These are phyloP conservation scores for Aegilops speltoides DNA, from an alignment of 176 grass and related monocot genomes.

Conservation along the genomic window DNA sequence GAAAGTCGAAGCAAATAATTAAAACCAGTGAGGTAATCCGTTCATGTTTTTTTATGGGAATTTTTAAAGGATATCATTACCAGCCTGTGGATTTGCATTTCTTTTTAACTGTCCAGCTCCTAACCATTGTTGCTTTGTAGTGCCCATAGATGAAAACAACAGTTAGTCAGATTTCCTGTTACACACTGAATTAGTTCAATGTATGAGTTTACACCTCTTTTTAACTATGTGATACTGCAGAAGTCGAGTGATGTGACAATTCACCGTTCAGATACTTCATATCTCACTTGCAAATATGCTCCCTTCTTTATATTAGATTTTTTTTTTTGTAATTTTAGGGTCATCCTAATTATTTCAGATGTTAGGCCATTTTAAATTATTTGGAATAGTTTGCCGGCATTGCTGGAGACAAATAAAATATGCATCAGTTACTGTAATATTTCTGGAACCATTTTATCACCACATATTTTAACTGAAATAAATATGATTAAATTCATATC, in stretches of 20 bases:
- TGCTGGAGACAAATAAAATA: background rate
- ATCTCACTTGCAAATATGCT: conserved; percentile 13
- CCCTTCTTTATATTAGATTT: background rate
- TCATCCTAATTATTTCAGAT: conserved; percentile 2
- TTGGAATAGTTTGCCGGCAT: conserved; percentile 20
- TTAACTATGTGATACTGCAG: conserved; percentile 38
- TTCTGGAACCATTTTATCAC: conserved; percentile 1
- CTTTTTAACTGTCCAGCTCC: background rate
- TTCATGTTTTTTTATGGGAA: background rate
- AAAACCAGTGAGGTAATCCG: too few species aligned
- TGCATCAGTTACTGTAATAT: background rate
- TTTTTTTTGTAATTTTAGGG: conserved; percentile 12
- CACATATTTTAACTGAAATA: background rate
- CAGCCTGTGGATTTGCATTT: background rate
- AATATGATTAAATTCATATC: background rate
- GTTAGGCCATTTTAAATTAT: background rate
- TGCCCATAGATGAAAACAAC: background rate
- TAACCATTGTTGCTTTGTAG: background rate
- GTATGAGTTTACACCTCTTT: conserved; percentile 1
- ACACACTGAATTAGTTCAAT: background rate
- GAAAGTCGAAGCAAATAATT: too few species aligned
- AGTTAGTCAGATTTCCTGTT: background rate
- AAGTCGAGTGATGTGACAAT: conserved; percentile 46
- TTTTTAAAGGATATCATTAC: background rate
- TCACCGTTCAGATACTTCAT: conserved; percentile 88